A percentile compares a stretch with the other conserved stretches of the same genome.
Conservation (phyloP, 2,329 filamentous ascomycete species). For the Zalaria sp. region DNA sequence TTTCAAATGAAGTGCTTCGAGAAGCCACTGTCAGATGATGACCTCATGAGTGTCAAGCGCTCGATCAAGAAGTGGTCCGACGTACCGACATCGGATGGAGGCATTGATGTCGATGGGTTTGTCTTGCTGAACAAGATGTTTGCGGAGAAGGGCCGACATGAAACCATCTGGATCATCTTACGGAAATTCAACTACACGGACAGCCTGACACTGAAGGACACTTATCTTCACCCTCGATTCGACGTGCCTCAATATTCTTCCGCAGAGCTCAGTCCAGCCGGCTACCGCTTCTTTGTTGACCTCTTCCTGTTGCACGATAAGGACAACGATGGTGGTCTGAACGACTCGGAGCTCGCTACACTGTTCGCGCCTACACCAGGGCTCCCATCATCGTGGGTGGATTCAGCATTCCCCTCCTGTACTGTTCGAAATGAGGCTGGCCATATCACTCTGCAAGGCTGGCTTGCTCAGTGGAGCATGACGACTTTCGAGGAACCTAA, state of each 20-base stretch:
- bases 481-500: constrained; percentile 94
- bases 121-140: constrained; percentile 89
- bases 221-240: constrained; percentile 82
- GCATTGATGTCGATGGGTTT: constrained; percentile 74
- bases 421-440: constrained; percentile 93
- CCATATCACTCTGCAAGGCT: constrained; percentile 89
- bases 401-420: constrained; percentile 80
- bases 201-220: constrained; percentile 80
- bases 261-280: constrained; percentile 82
- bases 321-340: constrained; percentile 91
- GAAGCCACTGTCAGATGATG: constrained; percentile 65
- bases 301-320: constrained; percentile 91
- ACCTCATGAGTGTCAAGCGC: constrained; percentile 81
- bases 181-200: constrained; percentile 94
- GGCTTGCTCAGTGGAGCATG: constrained; percentile 99
- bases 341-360: constrained; percentile 68
- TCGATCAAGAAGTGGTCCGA: constrained; percentile 51
- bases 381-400: constrained; percentile 71
- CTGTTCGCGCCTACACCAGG: constrained; percentile 90
- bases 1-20: constrained; percentile 90
- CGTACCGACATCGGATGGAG: constrained; percentile 21
- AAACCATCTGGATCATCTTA: constrained; percentile 96
- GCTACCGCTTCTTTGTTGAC: constrained; percentile 96
- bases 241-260: constrained; percentile 88
- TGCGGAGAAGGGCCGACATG: constrained; percentile 90